Evolutionary conservation across 257 asterid genomes (phyloP).

Genomic region (Solanum chiquidenum): DNA sequence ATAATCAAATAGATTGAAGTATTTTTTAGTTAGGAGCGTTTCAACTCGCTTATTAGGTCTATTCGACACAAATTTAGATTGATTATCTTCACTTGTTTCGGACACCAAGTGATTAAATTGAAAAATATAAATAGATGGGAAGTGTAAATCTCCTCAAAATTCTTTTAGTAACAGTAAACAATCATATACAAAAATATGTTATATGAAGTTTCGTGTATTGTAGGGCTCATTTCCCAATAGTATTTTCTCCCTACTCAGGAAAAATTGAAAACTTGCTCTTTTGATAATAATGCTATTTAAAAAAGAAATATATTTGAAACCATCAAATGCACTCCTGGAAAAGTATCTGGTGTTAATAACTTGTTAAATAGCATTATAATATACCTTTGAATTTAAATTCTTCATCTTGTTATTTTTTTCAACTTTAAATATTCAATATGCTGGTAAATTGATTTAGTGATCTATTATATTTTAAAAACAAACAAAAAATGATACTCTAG

Average conservation of each 20-base stretch:
- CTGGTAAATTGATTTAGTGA: not conserved
- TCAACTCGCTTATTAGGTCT: not conserved
- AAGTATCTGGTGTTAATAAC: not conserved
- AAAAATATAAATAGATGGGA: not conserved
- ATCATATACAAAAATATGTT: not conserved
- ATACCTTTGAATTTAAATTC: not conserved
- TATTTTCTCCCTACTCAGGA: accelerated
- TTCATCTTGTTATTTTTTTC: not conserved
- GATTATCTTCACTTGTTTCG: not conserved
- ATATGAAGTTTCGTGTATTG: not conserved
- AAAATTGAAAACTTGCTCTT: not conserved
- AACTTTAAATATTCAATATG: not conserved
- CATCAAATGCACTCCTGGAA: not conserved
- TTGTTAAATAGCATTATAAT: not conserved
- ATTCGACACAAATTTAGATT: not conserved
- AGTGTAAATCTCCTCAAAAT: not conserved
- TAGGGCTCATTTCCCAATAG: no score
- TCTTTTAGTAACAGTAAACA: not conserved
- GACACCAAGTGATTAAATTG: not conserved
- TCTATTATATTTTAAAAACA: not conserved
- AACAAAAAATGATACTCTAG: no score
- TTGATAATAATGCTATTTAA: not conserved
- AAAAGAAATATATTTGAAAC: not conserved
- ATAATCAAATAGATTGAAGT: not conserved
- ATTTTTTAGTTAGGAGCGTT: not conserved